Conservation (phyloP, 306 rosid genomes). For the Acacia acuminata region DNA sequence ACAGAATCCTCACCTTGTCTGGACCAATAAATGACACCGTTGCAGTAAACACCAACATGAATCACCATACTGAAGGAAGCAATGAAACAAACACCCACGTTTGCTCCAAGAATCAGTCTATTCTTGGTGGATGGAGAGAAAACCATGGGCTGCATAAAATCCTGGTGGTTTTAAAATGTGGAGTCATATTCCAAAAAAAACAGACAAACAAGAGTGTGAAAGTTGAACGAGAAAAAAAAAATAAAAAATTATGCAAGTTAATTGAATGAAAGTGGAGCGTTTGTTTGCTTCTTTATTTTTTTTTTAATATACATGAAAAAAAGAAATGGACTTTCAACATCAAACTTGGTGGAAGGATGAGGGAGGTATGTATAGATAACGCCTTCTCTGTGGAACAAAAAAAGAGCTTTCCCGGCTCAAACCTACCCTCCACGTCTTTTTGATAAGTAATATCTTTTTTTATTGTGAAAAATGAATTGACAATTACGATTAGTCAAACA, state of each 20-base stretch:
- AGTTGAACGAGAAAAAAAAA: neutral
- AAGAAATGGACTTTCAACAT: neutral
- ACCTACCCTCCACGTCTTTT: neutral
- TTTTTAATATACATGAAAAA: too few relatives aligned
- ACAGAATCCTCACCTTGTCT: neutral
- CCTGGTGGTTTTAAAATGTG: neutral
- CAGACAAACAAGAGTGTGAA: neutral
- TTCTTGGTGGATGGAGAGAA: neutral
- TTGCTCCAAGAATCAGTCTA: slow-evolving; percentile 9
- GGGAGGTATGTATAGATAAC: neutral
- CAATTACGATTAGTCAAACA: too few relatives aligned
- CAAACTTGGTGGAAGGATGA: neutral
- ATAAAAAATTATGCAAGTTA: neutral
- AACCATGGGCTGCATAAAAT: slow-evolving; percentile 28
- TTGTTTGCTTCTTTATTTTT: neutral
- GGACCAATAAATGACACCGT: slow-evolving; percentile 13
- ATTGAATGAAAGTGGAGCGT: slow-evolving; percentile 20
- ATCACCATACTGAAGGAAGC: neutral
- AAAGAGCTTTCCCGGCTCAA: neutral
- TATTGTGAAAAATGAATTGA: too few relatives aligned
- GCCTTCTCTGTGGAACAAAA: neutral
- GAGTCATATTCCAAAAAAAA: neutral
- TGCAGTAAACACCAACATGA: slow-evolving; percentile 17
- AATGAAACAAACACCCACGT: neutral
- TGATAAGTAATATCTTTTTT: too few relatives aligned